Evolutionary conservation across 768 basidiomycete genomes (phyloP).

Genomic region (Auricularia sp.): DNA sequence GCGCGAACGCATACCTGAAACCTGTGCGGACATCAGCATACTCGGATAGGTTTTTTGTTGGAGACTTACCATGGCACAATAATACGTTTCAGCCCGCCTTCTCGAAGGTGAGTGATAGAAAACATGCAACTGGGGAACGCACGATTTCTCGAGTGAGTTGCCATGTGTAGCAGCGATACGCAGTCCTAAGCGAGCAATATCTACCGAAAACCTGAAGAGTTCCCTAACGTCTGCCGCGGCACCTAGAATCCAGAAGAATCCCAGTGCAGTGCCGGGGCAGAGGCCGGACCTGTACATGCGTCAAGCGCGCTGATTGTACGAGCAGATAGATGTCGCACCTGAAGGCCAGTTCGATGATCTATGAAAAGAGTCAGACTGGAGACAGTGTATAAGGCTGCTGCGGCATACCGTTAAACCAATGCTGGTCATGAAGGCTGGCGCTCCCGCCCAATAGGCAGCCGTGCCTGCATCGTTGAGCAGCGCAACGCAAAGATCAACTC

Average conservation of each 20-base stretch:
- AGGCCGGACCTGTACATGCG: slow-evolving; percentile 44
- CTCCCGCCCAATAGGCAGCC: slow-evolving; percentile 62
- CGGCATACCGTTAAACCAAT: slow-evolving; percentile 54
- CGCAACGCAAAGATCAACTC: slow-evolving; percentile 52
- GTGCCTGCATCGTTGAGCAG: slow-evolving; percentile 62
- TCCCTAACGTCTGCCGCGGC: not conserved
- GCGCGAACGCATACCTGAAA: slow-evolving; percentile 14
- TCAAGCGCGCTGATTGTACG: not conserved
- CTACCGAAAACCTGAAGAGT: slow-evolving; percentile 56
- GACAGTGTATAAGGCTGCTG: not conserved
- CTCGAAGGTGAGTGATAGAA: not conserved
- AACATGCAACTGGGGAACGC: not conserved
- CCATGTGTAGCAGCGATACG: slow-evolving; percentile 59
- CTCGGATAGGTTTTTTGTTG: slow-evolving; percentile 6
- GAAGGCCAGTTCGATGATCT: slow-evolving; percentile 59
- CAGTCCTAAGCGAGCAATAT: slow-evolving; percentile 56
- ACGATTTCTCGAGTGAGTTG: not conserved
- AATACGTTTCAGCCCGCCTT: not conserved
- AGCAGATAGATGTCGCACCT: slow-evolving; percentile 29
- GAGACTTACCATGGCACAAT: not conserved
- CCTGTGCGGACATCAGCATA: slow-evolving; percentile 42
- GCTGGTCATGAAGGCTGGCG: slow-evolving; percentile 46
- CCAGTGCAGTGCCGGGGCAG: slow-evolving; percentile 56
- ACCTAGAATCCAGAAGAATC: slow-evolving; percentile 61
- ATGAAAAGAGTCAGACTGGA: not conserved